A percentile compares a stretch with the other conserved stretches of the same genome.
Evolutionary conservation across 148 eudicot genomes (phyloP).

Genomic region (Talinum fruticosum): DNA sequence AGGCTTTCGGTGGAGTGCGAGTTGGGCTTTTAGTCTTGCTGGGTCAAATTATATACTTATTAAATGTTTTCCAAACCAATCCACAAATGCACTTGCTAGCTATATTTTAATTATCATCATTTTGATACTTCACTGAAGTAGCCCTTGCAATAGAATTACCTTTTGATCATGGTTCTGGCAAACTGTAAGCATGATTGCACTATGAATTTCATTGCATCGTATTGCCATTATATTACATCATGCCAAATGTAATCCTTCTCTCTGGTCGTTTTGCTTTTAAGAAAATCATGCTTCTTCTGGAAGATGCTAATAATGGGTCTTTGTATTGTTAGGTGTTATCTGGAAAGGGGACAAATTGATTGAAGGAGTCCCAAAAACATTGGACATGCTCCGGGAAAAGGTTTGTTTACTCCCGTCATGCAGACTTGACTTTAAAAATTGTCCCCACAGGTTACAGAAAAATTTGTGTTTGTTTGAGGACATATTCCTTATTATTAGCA

Average conservation of each 20-base stretch:
- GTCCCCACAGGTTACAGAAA: neutral
- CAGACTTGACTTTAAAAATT: neutral
- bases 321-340: constrained; percentile 68
- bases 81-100: neutral
- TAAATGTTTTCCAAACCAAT: neutral
- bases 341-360: constrained; percentile 97
- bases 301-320: constrained; percentile 4
- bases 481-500: neutral
- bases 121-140: neutral
- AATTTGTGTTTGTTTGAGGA: neutral
- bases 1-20: neutral
- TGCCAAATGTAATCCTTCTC: neutral
- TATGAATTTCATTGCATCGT: too few relatives aligned
- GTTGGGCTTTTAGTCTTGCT: neutral
- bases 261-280: neutral
- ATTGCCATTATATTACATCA: too few relatives aligned
- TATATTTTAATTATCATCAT: neutral
- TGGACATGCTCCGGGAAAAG: constrained; percentile 85
- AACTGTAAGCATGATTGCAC: too few relatives aligned
- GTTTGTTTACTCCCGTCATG: constrained; percentile 33
- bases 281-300: neutral
- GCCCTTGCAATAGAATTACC: neutral
- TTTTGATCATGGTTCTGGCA: too few relatives aligned
- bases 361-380: constrained; percentile 91
- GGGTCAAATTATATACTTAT: neutral